These are phyloP conservation scores for Didymella pomorum DNA, from an alignment of 2,329 filamentous ascomycete genomes.

Conservation along the genomic window DNA sequence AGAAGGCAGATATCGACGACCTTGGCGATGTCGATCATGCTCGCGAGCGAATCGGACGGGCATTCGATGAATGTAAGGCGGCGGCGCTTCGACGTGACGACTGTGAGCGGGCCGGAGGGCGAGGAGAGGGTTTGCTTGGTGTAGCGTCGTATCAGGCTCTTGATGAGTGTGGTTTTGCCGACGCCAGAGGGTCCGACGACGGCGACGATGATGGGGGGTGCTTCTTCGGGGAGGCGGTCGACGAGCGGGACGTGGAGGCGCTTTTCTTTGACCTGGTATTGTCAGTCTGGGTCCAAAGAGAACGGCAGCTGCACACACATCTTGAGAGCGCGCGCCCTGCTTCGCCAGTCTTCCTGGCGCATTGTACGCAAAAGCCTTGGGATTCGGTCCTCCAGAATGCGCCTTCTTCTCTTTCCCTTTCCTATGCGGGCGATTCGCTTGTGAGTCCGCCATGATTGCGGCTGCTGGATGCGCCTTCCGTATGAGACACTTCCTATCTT, in stretches of 20 bases:
- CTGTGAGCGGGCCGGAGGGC: constrained; percentile 89
- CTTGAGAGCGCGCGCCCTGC: constrained; percentile 75
- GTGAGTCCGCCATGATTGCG: constrained; percentile 67
- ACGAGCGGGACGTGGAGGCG: constrained; percentile 94
- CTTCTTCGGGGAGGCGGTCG: constrained; percentile 93
- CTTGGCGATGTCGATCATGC: constrained; percentile 97
- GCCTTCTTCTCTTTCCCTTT: constrained; percentile 90
- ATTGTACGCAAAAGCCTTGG: constrained; percentile 88
- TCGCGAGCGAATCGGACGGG: constrained; percentile 89
- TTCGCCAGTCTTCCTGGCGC: constrained; percentile 82
- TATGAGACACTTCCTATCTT: not conserved
- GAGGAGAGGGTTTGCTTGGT: constrained; percentile 93
- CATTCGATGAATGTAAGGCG: constrained; percentile 96
- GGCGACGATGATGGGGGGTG: constrained; percentile 88
- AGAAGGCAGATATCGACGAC: constrained; percentile 96
- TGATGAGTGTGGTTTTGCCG: constrained; percentile 94
- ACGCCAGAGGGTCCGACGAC: constrained; percentile 94
- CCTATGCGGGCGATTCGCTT: constrained; percentile 85
- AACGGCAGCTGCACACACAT: constrained; percentile 59
- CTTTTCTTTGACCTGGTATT: constrained; percentile 84
- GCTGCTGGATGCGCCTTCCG: constrained; percentile 8
- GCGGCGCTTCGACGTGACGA: constrained; percentile 95
- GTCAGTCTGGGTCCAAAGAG: constrained; percentile 11
- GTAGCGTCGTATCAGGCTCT: constrained; percentile 91
- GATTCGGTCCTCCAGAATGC: constrained; percentile 74